Evolutionary conservation across 2,329 filamentous ascomycete species (phyloP).

Genomic region (Teratosphaeria nubilosa): DNA sequence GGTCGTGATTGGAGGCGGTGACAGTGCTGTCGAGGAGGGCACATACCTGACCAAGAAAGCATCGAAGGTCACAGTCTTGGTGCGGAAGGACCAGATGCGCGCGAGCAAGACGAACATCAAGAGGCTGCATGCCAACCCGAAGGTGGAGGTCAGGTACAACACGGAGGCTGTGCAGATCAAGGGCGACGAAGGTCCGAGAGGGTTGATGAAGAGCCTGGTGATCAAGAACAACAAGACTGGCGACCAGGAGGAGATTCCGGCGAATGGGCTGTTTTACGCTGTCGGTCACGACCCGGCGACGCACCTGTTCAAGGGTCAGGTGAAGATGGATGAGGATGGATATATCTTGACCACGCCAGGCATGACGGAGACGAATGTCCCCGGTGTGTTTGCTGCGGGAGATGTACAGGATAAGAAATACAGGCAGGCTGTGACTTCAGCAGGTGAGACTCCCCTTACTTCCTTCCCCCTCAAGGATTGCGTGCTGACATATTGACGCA

Average conservation of each 20-base stretch:
- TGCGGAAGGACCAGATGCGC: slow-evolving; percentile 74
- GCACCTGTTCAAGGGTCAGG: slow-evolving; percentile 75
- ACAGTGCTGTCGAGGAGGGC: slow-evolving; percentile 94
- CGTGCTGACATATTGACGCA: slow-evolving; percentile 24
- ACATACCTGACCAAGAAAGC: slow-evolving; percentile 97
- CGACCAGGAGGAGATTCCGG: slow-evolving; percentile 70
- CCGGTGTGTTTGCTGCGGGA: slow-evolving; percentile 91
- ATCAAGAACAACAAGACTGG: slow-evolving; percentile 72
- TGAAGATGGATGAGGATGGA: slow-evolving; percentile 79
- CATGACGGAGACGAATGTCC: slow-evolving; percentile 74
- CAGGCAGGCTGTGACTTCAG: slow-evolving; percentile 93
- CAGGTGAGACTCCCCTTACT: slow-evolving; percentile 51
- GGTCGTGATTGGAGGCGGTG: slow-evolving; percentile 90
- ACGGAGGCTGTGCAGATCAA: slow-evolving; percentile 70
- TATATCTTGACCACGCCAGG: slow-evolving; percentile 87
- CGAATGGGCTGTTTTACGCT: slow-evolving; percentile 93
- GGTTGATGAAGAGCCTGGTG: slow-evolving; percentile 79
- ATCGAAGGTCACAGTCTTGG: slow-evolving; percentile 86
- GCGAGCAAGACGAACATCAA: slow-evolving; percentile 89
- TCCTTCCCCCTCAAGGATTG: not conserved
- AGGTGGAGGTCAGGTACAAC: slow-evolving; percentile 86
- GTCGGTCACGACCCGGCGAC: slow-evolving; percentile 95
- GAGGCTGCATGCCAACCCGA: slow-evolving; percentile 69
- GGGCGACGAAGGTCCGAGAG: slow-evolving; percentile 62
- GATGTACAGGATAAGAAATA: slow-evolving; percentile 99